Conservation (phyloP, 306 rosid species). For the Styphnolobium japonicum region DNA sequence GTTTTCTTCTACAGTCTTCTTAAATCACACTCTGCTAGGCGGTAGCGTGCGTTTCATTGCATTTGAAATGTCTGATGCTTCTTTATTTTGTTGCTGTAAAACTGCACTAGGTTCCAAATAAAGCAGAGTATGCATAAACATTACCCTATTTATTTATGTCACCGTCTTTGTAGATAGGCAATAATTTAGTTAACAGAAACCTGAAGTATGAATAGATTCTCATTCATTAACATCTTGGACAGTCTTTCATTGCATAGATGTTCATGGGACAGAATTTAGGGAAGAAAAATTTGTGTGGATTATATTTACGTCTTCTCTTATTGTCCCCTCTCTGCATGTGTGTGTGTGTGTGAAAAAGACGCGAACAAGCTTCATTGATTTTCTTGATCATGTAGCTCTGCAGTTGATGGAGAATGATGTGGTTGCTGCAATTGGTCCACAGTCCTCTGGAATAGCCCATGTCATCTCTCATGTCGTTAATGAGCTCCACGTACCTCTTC, state of each 20-base stretch:
- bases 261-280: not conserved
- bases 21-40: not conserved
- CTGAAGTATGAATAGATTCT: not conserved
- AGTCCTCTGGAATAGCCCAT: conserved; percentile 92
- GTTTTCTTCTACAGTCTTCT: not conserved
- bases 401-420: conserved; percentile 79
- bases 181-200: not conserved
- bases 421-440: conserved; percentile 83
- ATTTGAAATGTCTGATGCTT: not conserved
- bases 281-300: not conserved
- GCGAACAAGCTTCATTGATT: conserved; percentile 17
- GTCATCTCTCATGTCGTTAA: conserved; percentile 78
- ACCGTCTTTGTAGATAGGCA: not conserved
- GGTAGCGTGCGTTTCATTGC: not conserved
- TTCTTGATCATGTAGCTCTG: conserved; percentile 65
- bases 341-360: not conserved
- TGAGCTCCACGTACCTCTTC: conserved; percentile 88
- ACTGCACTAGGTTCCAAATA: not conserved
- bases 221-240: not conserved
- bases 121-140: not conserved
- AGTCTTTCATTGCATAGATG: not conserved
- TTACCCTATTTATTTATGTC: not conserved
- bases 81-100: not conserved
- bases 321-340: not conserved
- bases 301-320: not conserved